Conservation (phyloP, 768 basidiomycete species). For the Sporobolomyces roseus region DNA sequence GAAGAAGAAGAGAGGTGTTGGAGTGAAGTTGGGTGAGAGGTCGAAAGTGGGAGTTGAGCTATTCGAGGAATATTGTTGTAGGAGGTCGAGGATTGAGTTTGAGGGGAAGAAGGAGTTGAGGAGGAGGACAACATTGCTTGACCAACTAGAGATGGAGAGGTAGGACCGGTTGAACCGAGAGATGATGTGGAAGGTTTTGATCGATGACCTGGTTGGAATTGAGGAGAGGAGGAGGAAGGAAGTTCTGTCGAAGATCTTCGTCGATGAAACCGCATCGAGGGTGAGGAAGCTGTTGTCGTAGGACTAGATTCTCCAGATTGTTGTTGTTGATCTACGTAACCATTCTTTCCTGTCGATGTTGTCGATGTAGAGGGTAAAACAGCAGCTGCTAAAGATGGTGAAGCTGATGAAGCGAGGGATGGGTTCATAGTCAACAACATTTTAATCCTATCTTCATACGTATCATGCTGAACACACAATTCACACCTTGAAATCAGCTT, state of each 20-base stretch:
- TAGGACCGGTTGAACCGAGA: not conserved
- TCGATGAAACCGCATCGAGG: constrained; percentile 18
- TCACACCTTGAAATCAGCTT: constrained; percentile 8
- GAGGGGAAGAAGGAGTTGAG: not conserved
- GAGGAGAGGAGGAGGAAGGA: not conserved
- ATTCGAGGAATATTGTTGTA: constrained; percentile 3
- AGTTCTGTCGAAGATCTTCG: constrained; percentile 9
- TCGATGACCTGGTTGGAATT: constrained; percentile 1
- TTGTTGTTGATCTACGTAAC: not conserved
- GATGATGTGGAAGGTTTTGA: not conserved
- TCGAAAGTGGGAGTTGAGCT: constrained; percentile 11
- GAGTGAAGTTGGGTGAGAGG: not conserved
- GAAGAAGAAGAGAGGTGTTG: not conserved
- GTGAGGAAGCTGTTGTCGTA: not conserved
- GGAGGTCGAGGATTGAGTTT: not conserved
- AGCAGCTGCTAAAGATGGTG: not conserved
- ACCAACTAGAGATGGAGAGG: constrained; percentile 5
- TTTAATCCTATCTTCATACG: constrained; percentile 90
- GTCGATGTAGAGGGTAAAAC: not conserved
- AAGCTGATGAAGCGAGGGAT: not conserved
- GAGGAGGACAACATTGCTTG: constrained; percentile 1
- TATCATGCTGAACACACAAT: constrained; percentile 66
- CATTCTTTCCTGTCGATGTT: not conserved
- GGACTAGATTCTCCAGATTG: not conserved
- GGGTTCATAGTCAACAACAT: constrained; percentile 70